These are phyloP conservation scores for Graphilbum ipis-grandicollis DNA, from an alignment of 2,329 filamentous ascomycete genomes.

Conservation along the genomic window DNA sequence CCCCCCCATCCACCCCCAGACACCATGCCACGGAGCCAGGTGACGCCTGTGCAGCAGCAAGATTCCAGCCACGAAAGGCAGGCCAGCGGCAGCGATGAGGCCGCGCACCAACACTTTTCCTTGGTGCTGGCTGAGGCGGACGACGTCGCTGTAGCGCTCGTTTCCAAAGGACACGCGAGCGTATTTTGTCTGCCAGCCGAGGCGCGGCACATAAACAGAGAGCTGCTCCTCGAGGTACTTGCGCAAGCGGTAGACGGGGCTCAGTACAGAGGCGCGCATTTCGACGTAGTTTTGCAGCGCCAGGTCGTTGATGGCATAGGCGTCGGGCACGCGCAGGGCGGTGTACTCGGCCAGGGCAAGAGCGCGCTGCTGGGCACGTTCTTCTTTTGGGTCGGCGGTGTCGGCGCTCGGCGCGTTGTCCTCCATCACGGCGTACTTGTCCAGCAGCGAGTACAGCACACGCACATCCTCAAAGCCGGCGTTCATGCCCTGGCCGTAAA, in stretches of 20 bases:
- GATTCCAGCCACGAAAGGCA: constrained; percentile 10
- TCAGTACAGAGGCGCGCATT: constrained; percentile 77
- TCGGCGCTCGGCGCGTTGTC: constrained; percentile 4
- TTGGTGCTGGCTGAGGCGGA: constrained; percentile 51
- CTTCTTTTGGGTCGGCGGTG: not conserved
- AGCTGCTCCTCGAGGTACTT: constrained; percentile 79
- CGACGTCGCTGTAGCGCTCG: constrained; percentile 73
- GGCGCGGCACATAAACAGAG: constrained; percentile 53
- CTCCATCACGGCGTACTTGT: constrained; percentile 36
- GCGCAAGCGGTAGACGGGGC: constrained; percentile 57
- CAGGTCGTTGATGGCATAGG: constrained; percentile 80
- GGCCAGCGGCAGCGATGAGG: constrained; percentile 17
- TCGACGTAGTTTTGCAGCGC: constrained; percentile 84
- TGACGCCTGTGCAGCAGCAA: constrained; percentile 6
- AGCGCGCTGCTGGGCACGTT: constrained; percentile 27
- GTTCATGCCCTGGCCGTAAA: constrained; percentile 98
- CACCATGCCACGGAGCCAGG: not conserved
- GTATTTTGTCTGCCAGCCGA: constrained; percentile 90
- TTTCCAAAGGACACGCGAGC: constrained; percentile 86
- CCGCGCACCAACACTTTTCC: constrained; percentile 37
- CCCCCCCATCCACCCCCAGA: not conserved
- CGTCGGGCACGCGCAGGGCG: constrained; percentile 53
- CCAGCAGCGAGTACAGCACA: constrained; percentile 67
- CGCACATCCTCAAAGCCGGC: constrained; percentile 88
- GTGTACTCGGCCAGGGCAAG: constrained; percentile 66